Base-by-base conservation (phyloP, 2,329 filamentous ascomycete species). In the Stachybotrys chlorohalonatus region DNA sequence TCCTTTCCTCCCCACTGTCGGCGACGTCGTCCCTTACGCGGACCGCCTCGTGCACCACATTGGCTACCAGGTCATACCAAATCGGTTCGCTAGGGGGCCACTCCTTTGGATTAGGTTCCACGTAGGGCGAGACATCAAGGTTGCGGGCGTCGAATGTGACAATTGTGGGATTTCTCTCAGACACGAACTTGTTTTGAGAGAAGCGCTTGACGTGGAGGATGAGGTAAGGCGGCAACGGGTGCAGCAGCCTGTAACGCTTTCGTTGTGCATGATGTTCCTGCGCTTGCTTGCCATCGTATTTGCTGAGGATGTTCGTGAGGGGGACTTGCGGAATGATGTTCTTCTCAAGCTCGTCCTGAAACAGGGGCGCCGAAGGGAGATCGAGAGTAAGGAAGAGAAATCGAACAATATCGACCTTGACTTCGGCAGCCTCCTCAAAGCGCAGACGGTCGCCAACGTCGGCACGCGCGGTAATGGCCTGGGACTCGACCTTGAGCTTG, bases 141-240 rank as follows among this genome's bases (percentile, higher is more conserved):
- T 86, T 66, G 57, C 86, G 81, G 5, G 90, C 87, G 59, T 93
- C 90, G 70, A 97, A 99, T 0, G 93, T 97, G 59, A 99, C 94
- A 65, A 99, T 99, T 9, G 94, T 99, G 1, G 93, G 94, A 70
- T 99, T 99, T 52, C 94, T 88, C 73, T 97, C 93, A 2, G 87
- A 83, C 17, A 99, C 89, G 66, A 99, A 99, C 70, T 96, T 96
- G 77, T 99, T 99, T 61, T 88, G 86, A 62, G 86, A 90, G 79
- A 99, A 99, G 62, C 94, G 90, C 75, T 97, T 97, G 75, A 97
- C 86, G 75, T 99, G 93, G 74, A 99, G 90, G 53, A 94, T 77
- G 16, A 99, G 83, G 67, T 87, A 97, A 0, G 92, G 93, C 1
- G 94, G 94, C 0, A 99, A 79, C 0, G 94, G 94, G 65, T 96